Conservation (phyloP, 2,329 filamentous ascomycete species). For the Microsporum canis region DNA sequence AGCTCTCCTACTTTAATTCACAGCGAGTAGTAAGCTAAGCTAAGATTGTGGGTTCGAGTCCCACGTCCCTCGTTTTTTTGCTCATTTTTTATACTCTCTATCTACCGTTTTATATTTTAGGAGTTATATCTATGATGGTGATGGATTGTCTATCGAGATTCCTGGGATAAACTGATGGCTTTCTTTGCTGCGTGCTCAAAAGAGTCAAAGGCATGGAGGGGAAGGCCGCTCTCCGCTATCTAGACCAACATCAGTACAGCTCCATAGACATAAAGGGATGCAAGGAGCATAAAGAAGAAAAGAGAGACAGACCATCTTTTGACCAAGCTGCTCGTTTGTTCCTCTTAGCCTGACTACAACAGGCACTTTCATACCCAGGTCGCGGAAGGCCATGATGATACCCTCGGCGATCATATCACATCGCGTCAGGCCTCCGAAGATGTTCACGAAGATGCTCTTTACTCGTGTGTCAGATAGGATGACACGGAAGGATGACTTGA, state of each 20-base stretch:
- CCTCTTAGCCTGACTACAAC: slow-evolving; percentile 68
- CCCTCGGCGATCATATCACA: slow-evolving; percentile 75
- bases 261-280: neutral
- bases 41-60: slow-evolving; percentile 17
- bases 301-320: slow-evolving; percentile 44
- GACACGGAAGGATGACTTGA: slow-evolving; percentile 63
- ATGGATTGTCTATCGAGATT: neutral
- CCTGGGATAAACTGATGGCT: slow-evolving; percentile 49
- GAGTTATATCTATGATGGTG: neutral
- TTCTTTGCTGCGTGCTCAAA: slow-evolving; percentile 62
- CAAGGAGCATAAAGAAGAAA: neutral
- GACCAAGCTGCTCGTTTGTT: slow-evolving; percentile 60
- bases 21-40: slow-evolving; percentile 9
- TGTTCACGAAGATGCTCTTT: slow-evolving; percentile 60
- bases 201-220: slow-evolving; percentile 59
- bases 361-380: slow-evolving; percentile 54
- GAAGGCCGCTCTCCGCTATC: slow-evolving; percentile 56
- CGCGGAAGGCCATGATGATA: slow-evolving; percentile 59
- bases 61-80: slow-evolving; percentile 14
- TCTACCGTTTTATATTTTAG: neutral
- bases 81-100: slow-evolving; percentile 1
- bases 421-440: slow-evolving; percentile 58
- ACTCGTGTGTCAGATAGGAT: slow-evolving; percentile 62
- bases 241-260: slow-evolving; percentile 16
- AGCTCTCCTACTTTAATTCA: slow-evolving; percentile 15